Conservation (phyloP, 768 basidiomycete genomes). For the Tulasnella sp. region DNA sequence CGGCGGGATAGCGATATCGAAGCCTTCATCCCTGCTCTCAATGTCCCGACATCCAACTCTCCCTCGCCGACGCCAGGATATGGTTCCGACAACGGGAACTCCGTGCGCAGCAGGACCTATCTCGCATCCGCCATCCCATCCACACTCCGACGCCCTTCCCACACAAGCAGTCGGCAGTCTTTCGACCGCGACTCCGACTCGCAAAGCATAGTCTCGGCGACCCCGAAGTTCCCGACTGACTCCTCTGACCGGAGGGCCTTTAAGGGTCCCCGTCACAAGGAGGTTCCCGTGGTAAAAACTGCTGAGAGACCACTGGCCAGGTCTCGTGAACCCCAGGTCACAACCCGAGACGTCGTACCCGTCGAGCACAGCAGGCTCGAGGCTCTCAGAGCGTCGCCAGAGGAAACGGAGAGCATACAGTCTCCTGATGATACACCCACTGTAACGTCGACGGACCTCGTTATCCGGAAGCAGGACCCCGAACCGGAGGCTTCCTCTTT, state of each 20-base stretch:
- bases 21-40: background rate
- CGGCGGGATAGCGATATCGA: background rate
- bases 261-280: background rate
- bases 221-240: background rate
- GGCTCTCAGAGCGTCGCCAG: background rate
- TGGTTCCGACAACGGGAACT: background rate
- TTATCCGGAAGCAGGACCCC: background rate
- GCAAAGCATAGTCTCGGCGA: background rate
- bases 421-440: background rate
- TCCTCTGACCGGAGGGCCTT: background rate
- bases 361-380: background rate
- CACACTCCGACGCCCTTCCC: background rate
- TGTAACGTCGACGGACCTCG: background rate
- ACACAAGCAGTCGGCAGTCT: background rate
- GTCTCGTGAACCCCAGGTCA: background rate
- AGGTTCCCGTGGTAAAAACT: background rate
- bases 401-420: background rate
- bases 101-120: background rate
- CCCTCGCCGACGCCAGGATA: background rate
- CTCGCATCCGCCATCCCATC: background rate
- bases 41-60: background rate
- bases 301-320: background rate
- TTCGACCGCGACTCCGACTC: background rate
- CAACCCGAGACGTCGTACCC: background rate
- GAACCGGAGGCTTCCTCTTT: background rate